Base-by-base conservation (phyloP, 768 basidiomycete species). In the Suillus discolor region DNA sequence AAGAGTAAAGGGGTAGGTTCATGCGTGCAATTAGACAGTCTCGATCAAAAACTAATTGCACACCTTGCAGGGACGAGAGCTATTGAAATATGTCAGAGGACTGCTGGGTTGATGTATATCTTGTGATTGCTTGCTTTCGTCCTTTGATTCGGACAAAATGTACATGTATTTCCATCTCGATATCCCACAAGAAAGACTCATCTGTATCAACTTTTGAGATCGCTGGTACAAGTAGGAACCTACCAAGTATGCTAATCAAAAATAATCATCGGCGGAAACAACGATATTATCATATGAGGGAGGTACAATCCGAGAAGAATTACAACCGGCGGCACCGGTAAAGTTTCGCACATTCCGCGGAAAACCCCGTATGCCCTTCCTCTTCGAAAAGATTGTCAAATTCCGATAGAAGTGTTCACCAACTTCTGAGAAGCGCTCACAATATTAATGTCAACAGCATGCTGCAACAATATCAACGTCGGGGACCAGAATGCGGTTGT, bases 31-130 rank as follows among this genome's bases (percentile, higher is more conserved):
- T 18, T 13, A 42, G 18, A 39, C 57, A 20, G 6, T 63, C 38
- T 67, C 60, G 23, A 62, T 38, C 68, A 36, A 70, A 64, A 61
- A 34, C 63, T 65, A 61, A 62, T 39, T n/a, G 51, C 63, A 70
- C 18, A 70, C 13, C 51, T 67, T 61, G 36, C 68, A 93, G 91
- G 89, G 89, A 9, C 85, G 83, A 67, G 91, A 93, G 61, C 73
- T 93, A 64, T 72, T 93, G 68, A 85, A 80, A 73, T 93, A 93
- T 75, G 90, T 94, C 45, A 89, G 86, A 70, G 83, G 83, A 31
- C 76, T 92, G 12, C 75, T 92, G 66, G 84, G 87, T 61, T 91
- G 71, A 85, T 28, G n/a, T 25, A 28, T 49, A 9, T 25, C 20
- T 16, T 61, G 31, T 60, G 9, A 25, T 31, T 20, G 59, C 25